Evolutionary conservation across 169 alveolate genomes (phyloP).

Genomic region (Cryptosporidium viatorum): DNA sequence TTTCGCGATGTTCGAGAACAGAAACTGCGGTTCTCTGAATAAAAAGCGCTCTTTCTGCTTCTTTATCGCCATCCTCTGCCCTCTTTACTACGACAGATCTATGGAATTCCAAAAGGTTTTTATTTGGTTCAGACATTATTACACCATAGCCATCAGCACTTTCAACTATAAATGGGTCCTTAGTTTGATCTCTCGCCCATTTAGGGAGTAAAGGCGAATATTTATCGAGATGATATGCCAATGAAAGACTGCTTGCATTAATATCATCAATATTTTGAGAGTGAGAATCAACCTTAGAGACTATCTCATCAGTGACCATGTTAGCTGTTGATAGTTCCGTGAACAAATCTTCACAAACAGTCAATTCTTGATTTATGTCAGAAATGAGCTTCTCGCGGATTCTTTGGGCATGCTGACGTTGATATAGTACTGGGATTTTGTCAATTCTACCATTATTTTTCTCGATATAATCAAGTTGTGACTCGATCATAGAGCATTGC

Average conservation of each 20-base stretch:
- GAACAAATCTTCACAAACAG: background rate
- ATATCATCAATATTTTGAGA: slow-evolving; percentile 3
- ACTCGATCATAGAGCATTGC: slow-evolving; percentile 2
- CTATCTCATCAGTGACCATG: background rate
- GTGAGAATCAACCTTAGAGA: background rate
- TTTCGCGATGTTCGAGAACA: slow-evolving; percentile 44
- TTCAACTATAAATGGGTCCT: slow-evolving; percentile 45
- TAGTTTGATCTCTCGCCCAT: slow-evolving; percentile 66
- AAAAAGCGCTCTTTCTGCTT: slow-evolving; percentile 56
- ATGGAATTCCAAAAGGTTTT: slow-evolving; percentile 14
- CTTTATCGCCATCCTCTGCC: slow-evolving; percentile 60
- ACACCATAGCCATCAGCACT: slow-evolving; percentile 45
- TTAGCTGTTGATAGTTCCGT: background rate
- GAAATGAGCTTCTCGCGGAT: background rate
- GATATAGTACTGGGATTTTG: slow-evolving; percentile 19
- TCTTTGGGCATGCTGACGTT: slow-evolving; percentile 42
- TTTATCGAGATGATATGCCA: slow-evolving; percentile 42
- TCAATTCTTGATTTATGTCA: background rate
- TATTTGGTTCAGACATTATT: slow-evolving; percentile 23
- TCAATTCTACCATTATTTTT: slow-evolving; percentile 20
- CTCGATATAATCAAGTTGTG: slow-evolving; percentile 2
- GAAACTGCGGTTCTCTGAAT: slow-evolving; percentile 43
- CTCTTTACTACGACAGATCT: slow-evolving; percentile 18
- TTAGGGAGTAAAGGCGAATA: slow-evolving; percentile 47
- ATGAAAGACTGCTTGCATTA: slow-evolving; percentile 10